phyloP scores from a whole-genome alignment of 805 yeast species.

The Middelhovenomyces tepae region DNA sequence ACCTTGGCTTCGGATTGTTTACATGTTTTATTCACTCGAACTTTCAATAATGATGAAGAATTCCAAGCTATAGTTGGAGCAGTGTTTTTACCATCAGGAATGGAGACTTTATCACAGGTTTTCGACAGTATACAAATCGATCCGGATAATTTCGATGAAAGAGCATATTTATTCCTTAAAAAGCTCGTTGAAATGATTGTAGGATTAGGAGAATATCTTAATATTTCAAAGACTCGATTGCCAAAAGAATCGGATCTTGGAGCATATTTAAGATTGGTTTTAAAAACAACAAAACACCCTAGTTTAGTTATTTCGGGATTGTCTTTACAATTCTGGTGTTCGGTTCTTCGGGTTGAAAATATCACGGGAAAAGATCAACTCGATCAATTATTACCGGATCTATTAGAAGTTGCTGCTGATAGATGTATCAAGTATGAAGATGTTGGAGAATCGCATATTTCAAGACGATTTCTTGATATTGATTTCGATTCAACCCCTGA shows the following conservation, averaged over 20 bases:
- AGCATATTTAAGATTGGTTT: conserved; percentile 62
- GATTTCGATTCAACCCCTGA: conserved; percentile 89
- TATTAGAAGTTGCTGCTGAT: conserved; percentile 69
- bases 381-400: conserved; percentile 48
- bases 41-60: conserved; percentile 56
- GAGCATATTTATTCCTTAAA: conserved; percentile 69
- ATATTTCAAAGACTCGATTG: conserved; percentile 34
- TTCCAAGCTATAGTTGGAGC: conserved; percentile 71
- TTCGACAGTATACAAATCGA: conserved; percentile 47
- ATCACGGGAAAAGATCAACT: conserved; percentile 34
- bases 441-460: conserved; percentile 53
- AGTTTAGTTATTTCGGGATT: conserved; percentile 86
- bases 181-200: conserved; percentile 92
- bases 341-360: conserved; percentile 74
- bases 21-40: conserved; percentile 78
- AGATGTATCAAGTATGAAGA: conserved; percentile 67
- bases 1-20: conserved; percentile 84
- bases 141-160: conserved; percentile 64
- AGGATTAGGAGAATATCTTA: conserved; percentile 70
- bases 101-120: conserved; percentile 55
- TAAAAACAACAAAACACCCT: conserved; percentile 73
- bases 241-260: conserved; percentile 53
- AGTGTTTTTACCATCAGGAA: conserved; percentile 67
- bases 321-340: conserved; percentile 90
- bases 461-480: conserved; percentile 60